Evolutionary conservation across 2,329 filamentous ascomycete genomes (phyloP).

Genomic region (Nothomitra cinnamomea): DNA sequence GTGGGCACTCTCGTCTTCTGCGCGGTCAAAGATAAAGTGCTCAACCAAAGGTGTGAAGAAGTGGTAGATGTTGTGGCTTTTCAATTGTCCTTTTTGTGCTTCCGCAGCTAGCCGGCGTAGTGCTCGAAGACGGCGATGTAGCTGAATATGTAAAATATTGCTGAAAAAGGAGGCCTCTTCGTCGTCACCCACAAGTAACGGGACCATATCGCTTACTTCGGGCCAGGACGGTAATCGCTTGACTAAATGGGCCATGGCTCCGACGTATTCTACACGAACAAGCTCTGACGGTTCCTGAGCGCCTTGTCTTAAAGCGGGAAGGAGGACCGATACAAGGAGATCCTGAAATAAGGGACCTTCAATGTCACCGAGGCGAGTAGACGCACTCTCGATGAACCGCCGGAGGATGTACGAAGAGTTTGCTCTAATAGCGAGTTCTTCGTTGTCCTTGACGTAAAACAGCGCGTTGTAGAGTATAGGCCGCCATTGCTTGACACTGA

Average conservation of each 20-base stretch:
- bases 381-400: conserved; percentile 51
- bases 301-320: conserved; percentile 62
- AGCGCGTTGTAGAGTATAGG: conserved; percentile 80
- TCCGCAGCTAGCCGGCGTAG: conserved; percentile 58
- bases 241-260: conserved; percentile 64
- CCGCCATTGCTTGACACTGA: conserved; percentile 63
- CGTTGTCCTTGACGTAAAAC: conserved; percentile 69
- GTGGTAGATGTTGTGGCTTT: conserved; percentile 62
- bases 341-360: conserved; percentile 33
- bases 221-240: conserved; percentile 51
- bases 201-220: conserved; percentile 55
- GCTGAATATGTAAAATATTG: conserved; percentile 80
- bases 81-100: conserved; percentile 45
- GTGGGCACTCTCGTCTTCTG: conserved; percentile 59
- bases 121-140: conserved; percentile 70
- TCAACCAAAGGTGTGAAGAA: conserved; percentile 86
- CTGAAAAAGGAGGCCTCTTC: conserved; percentile 79
- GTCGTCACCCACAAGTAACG: conserved; percentile 52
- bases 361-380: conserved; percentile 19
- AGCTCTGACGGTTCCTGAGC: conserved; percentile 66
- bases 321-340: conserved; percentile 45
- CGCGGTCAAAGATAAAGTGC: conserved; percentile 78
- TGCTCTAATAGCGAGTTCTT: conserved; percentile 70
- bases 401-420: conserved; percentile 72
- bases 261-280: conserved; percentile 66